Conservation (phyloP, 352 stramenopile genomes). For the Thraustochytrium aureum region DNA sequence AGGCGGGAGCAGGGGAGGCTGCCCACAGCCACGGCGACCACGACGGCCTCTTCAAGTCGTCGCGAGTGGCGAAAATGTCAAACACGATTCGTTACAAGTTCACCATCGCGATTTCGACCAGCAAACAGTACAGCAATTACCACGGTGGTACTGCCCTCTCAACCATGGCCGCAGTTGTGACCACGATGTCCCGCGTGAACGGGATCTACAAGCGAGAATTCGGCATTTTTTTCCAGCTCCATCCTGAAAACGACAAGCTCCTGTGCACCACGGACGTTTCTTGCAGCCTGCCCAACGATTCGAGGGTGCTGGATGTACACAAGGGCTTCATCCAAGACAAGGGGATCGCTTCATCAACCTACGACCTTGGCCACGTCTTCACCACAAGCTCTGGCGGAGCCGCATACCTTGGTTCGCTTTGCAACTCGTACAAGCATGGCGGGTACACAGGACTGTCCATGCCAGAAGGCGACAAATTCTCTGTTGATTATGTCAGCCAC, state of each 20-base stretch:
- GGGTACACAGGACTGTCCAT: background rate
- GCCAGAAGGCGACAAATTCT: background rate
- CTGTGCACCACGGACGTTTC: background rate
- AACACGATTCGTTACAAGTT: too few relatives aligned
- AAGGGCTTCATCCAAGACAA: background rate
- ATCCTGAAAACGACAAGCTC: background rate
- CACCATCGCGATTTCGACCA: background rate
- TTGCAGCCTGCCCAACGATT: background rate
- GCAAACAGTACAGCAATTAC: background rate
- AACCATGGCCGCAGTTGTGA: background rate
- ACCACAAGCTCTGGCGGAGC: background rate
- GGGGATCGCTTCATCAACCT: background rate
- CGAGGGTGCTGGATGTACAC: background rate
- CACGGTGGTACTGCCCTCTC: background rate
- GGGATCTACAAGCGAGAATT: conserved; percentile 4
- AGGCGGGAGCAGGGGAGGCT: background rate
- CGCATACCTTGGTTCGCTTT: conserved; percentile 5
- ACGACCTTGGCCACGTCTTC: background rate
- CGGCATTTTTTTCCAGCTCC: background rate
- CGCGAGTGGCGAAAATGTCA: too few relatives aligned
- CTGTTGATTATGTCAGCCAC: background rate
- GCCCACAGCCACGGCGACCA: background rate
- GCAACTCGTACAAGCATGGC: background rate
- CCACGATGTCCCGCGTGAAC: background rate
- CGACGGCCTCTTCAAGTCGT: background rate